phyloP scores from a whole-genome alignment of 257 asterid species.

The Echium plantagineum region DNA sequence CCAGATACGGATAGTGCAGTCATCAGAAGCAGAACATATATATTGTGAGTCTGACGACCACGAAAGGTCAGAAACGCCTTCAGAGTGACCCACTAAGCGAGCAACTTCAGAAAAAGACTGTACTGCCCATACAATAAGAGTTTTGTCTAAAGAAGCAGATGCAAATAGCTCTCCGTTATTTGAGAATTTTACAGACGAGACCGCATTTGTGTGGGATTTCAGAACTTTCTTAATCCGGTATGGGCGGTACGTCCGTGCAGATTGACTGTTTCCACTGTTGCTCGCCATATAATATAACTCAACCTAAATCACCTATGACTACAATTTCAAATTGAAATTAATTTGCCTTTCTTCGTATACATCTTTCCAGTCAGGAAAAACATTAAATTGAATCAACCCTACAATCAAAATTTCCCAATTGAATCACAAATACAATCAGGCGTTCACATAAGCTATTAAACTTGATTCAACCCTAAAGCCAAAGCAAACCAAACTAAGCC shows the following conservation, averaged over 20 bases:
- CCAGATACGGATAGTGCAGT: conserved; percentile 93
- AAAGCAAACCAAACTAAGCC: too few species aligned
- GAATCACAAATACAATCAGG: background rate
- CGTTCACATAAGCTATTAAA: background rate
- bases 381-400: too few species aligned
- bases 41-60: conserved; percentile 89
- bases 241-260: conserved; percentile 35
- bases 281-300: conserved; percentile 23
- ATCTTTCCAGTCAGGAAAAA: too few species aligned
- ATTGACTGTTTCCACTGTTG: conserved; percentile 21
- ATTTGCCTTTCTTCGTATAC: too few species aligned
- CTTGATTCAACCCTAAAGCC: too few species aligned
- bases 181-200: conserved; percentile 72
- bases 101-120: conserved; percentile 49
- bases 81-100: conserved; percentile 64
- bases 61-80: conserved; percentile 71
- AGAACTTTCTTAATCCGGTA: conserved; percentile 54
- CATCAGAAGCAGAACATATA: conserved; percentile 96
- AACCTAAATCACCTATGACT: background rate
- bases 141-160: conserved; percentile 78
- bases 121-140: conserved; percentile 69
- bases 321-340: background rate
- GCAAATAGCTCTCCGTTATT: conserved; percentile 70
- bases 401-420: background rate
- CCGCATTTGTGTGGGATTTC: conserved; percentile 45